A percentile compares a stretch with the other conserved stretches of the same genome.
phyloP scores from a whole-genome alignment of 2,329 filamentous ascomycete genomes.

The Bisporella sp. region DNA sequence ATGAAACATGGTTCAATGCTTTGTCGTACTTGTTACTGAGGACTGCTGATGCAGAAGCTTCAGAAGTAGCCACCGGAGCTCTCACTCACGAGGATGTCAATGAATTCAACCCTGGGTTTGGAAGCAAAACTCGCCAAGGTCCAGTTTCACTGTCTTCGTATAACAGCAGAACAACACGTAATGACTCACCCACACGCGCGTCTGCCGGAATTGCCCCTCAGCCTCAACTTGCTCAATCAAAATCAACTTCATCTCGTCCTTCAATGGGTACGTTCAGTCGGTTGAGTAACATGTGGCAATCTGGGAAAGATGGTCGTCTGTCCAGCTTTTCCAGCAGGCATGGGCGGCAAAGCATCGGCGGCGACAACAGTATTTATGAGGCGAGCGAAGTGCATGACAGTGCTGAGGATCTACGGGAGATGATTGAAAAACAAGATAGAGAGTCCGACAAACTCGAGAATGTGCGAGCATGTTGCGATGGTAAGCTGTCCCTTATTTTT shows the following conservation, averaged over 20 bases:
- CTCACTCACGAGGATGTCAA: conserved; percentile 56
- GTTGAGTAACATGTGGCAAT: conserved; percentile 53
- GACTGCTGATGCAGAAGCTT: conserved; percentile 55
- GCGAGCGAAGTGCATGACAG: conserved; percentile 61
- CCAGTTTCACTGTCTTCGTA: conserved; percentile 71
- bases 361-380: conserved; percentile 41
- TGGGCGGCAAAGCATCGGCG: conserved; percentile 40
- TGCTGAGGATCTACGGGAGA: conserved; percentile 73
- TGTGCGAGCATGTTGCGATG: conserved; percentile 94
- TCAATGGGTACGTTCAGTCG: conserved; percentile 44
- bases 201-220: conserved; percentile 14
- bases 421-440: conserved; percentile 71
- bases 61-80: conserved; percentile 49
- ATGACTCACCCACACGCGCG: conserved; percentile 47
- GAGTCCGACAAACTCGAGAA: conserved; percentile 83
- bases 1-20: conserved; percentile 98
- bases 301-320: conserved; percentile 20
- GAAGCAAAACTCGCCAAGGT: conserved; percentile 43
- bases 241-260: conserved; percentile 19
- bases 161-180: conserved; percentile 65
- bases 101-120: conserved; percentile 69
- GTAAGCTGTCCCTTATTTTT: conserved; percentile 44
- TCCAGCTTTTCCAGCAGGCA: conserved; percentile 48
- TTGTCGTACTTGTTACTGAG: conserved; percentile 86
- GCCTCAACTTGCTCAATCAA: conserved; percentile 9